A percentile compares a stretch with the other conserved stretches of the same genome.
phyloP scores from a whole-genome alignment of 495 filamentous ascomycete species.

The Talaromyces adpressus region DNA sequence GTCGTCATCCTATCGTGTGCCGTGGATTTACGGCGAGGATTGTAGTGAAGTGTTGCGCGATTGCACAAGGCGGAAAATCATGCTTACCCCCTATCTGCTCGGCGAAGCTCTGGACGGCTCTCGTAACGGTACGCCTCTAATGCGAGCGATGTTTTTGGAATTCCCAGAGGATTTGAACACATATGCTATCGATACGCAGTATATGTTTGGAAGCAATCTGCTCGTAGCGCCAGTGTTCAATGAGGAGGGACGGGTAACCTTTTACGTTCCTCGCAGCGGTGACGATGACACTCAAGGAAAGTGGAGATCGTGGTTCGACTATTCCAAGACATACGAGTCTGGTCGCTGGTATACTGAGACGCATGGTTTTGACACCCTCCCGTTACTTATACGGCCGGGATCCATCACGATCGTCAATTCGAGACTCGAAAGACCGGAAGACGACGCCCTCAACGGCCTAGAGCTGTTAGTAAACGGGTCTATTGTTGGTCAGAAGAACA shows the following conservation, averaged over 20 bases:
- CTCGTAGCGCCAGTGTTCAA: conserved; percentile 56
- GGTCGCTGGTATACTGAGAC: conserved; percentile 38
- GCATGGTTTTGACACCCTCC: conserved; percentile 33
- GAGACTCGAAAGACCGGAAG: conserved; percentile 24
- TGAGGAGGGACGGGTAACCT: conserved; percentile 49
- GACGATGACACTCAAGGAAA: conserved; percentile 32
- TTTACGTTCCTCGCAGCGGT: conserved; percentile 46
- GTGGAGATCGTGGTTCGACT: conserved; percentile 46
- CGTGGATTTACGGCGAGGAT: conserved; percentile 65
- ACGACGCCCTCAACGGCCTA: conserved; percentile 28
- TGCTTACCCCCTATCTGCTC: conserved; percentile 57
- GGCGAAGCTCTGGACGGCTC: conserved; percentile 43
- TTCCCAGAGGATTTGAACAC: conserved; percentile 55
- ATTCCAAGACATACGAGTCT: conserved; percentile 30
- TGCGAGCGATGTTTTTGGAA: conserved; percentile 57
- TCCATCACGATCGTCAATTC: conserved; percentile 29
- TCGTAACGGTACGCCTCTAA: conserved; percentile 41
- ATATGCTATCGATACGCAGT: conserved; percentile 57
- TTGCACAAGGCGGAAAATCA: conserved; percentile 53
- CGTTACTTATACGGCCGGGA: conserved; percentile 31
- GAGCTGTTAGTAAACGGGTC: conserved; percentile 32
- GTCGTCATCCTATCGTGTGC: conserved; percentile 57
- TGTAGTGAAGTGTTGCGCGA: conserved; percentile 49
- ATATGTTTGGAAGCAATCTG: conserved; percentile 54
- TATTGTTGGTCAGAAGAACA: conserved; percentile 8